phyloP scores from a whole-genome alignment of 164 flowering plant species.

The Protea cynaroides region DNA sequence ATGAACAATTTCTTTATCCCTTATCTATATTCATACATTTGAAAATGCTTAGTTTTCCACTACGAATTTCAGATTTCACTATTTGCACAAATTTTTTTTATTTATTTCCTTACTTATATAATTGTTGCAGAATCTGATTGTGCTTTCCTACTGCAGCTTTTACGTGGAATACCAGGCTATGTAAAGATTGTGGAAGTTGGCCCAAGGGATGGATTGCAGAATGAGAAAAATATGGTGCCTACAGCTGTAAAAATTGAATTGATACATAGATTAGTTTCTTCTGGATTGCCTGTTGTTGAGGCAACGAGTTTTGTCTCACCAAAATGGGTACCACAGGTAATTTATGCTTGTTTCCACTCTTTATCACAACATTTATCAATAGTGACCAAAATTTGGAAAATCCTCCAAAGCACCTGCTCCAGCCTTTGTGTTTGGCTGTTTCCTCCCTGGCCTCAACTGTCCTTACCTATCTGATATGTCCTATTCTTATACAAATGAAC shows the following conservation, averaged over 20 bases:
- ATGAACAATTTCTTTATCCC: too few species aligned
- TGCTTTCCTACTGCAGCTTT: conserved; percentile 39
- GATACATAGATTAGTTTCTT: conserved; percentile 63
- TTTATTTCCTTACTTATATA: not conserved
- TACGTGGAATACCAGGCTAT: conserved; percentile 57
- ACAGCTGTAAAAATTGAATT: conserved; percentile 76
- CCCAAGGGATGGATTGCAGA: conserved; percentile 97
- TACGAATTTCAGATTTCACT: not conserved
- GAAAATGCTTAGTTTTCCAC: not conserved
- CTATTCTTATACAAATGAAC: too few species aligned
- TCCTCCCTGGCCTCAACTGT: not conserved
- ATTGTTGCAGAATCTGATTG: conserved; percentile 4
- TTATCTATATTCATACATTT: not conserved
- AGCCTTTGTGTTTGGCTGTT: not conserved
- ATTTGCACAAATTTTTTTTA: not conserved
- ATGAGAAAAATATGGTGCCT: conserved; percentile 87
- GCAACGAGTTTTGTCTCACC: conserved; percentile 99
- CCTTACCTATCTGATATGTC: not conserved
- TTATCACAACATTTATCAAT: not conserved
- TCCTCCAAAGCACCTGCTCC: not conserved
- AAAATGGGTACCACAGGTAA: conserved; percentile 99
- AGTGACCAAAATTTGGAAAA: not conserved
- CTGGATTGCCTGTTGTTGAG: conserved; percentile 85
- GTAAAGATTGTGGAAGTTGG: conserved; percentile 99
- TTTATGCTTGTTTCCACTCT: not conserved